Conservation (phyloP, 129 eudicot species). For the Ambrosia artemisiifolia region DNA sequence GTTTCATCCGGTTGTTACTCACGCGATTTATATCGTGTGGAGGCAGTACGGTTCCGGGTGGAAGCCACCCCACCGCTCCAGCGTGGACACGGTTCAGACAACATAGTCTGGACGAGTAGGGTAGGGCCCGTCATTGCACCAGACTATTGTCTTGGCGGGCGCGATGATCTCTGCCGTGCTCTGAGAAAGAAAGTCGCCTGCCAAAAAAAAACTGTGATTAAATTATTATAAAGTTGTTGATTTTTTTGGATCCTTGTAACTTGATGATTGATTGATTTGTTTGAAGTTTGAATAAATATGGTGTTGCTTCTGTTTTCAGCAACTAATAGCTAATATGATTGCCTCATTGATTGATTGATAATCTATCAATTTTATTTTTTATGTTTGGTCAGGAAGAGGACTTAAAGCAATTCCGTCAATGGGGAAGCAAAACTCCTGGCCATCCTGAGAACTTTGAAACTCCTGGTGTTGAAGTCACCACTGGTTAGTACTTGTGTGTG, state of each 20-base stretch:
- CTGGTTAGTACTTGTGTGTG: conserved; percentile 43
- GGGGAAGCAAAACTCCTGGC: conserved; percentile 98
- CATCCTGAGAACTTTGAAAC: conserved; percentile 98
- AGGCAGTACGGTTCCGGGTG: too few relatives aligned
- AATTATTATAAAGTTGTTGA: background rate
- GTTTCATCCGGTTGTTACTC: too few relatives aligned
- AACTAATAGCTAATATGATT: background rate
- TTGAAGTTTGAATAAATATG: too few relatives aligned
- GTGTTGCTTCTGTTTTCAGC: background rate
- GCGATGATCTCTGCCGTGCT: too few relatives aligned
- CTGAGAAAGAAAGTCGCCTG: too few relatives aligned
- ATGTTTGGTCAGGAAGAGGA: conserved; percentile 67
- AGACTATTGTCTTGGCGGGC: too few relatives aligned
- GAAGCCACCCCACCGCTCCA: too few relatives aligned
- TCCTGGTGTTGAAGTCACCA: conserved; percentile 95
- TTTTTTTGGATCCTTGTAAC: conserved; percentile 1
- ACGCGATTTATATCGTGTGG: too few relatives aligned
- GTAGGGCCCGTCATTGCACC: too few relatives aligned
- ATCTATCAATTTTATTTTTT: background rate
- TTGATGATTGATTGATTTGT: conserved; percentile 3
- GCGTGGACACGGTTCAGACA: too few relatives aligned
- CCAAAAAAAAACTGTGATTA: background rate
- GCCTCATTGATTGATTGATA: background rate
- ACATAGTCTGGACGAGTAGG: too few relatives aligned
- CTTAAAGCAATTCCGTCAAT: conserved; percentile 80